phyloP scores from a whole-genome alignment of 257 asterid species.

The Agastache rugosa region DNA sequence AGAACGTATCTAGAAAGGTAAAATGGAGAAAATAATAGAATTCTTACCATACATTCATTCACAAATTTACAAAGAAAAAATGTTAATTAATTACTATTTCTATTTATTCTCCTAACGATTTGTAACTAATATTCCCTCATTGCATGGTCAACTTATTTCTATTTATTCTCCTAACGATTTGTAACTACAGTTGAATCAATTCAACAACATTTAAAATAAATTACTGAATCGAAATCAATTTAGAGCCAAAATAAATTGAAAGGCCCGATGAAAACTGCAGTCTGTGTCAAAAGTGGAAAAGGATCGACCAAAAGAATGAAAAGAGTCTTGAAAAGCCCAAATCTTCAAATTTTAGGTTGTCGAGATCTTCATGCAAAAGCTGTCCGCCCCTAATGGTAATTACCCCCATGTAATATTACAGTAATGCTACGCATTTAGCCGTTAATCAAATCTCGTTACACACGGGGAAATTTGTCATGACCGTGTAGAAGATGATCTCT shows the following conservation, averaged over 20 bases:
- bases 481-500: too few species aligned
- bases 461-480: too few species aligned
- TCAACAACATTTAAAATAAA: not conserved
- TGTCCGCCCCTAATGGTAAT: not conserved
- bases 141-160: not conserved
- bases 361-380: constrained; percentile 41
- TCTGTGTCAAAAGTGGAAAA: constrained; percentile 35
- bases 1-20: not conserved
- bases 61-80: too few species aligned
- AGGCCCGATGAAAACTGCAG: constrained; percentile 35
- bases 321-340: constrained; percentile 44
- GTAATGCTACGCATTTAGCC: not conserved
- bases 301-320: constrained; percentile 39
- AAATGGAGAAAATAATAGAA: not conserved
- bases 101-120: not conserved
- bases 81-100: not conserved
- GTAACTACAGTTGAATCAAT: not conserved
- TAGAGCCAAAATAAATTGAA: constrained; percentile 31
- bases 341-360: constrained; percentile 47
- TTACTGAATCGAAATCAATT: constrained; percentile 31
- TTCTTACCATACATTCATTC: not conserved
- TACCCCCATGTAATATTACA: not conserved
- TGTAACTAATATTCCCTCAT: not conserved
- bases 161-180: not conserved
- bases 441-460: not conserved